A percentile compares a stretch with the other conserved stretches of the same genome.
These are phyloP conservation scores for Ophiocordyceps sinensis DNA, from an alignment of 2,329 filamentous ascomycete genomes.

Conservation along the genomic window DNA sequence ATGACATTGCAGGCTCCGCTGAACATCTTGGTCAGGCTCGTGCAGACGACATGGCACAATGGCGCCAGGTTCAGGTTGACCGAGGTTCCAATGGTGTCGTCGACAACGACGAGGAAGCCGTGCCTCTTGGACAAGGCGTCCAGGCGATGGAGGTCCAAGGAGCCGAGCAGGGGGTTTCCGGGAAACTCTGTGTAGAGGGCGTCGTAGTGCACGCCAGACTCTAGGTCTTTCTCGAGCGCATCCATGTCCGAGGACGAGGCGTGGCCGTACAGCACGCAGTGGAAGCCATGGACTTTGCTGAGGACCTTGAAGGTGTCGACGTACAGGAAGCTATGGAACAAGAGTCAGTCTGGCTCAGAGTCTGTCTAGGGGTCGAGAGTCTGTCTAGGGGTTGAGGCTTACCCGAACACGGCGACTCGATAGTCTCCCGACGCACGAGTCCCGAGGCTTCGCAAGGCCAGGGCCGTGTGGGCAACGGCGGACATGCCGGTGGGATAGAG, in stretches of 20 bases:
- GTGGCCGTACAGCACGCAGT: conserved; percentile 27
- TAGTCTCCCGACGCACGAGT: background rate
- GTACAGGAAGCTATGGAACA: conserved; percentile 9
- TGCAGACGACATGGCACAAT: conserved; percentile 33
- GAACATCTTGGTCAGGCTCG: conserved; percentile 39
- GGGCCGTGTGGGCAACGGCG: conserved; percentile 20
- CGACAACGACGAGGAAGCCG: conserved; percentile 24
- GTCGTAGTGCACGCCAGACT: conserved; percentile 21
- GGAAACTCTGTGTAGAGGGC: conserved; percentile 32
- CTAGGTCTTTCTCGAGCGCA: conserved; percentile 21
- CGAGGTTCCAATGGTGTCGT: conserved; percentile 30
- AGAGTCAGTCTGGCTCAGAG: no score
- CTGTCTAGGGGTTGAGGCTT: background rate
- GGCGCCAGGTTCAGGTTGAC: conserved; percentile 30
- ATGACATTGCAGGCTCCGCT: conserved; percentile 39
- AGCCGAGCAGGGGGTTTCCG: conserved; percentile 16
- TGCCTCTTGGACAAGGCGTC: conserved; percentile 17
- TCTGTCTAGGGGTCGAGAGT: no score
- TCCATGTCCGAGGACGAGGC: conserved; percentile 24
- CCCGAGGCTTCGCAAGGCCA: conserved; percentile 2
- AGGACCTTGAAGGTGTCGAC: conserved; percentile 17
- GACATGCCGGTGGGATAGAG: conserved; percentile 38
- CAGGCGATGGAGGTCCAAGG: conserved; percentile 13
- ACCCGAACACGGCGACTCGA: conserved; percentile 15
- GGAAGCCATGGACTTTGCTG: conserved; percentile 11